These are phyloP conservation scores for Calonectria henricotiae DNA, from an alignment of 2,329 filamentous ascomycete species.

Conservation along the genomic window DNA sequence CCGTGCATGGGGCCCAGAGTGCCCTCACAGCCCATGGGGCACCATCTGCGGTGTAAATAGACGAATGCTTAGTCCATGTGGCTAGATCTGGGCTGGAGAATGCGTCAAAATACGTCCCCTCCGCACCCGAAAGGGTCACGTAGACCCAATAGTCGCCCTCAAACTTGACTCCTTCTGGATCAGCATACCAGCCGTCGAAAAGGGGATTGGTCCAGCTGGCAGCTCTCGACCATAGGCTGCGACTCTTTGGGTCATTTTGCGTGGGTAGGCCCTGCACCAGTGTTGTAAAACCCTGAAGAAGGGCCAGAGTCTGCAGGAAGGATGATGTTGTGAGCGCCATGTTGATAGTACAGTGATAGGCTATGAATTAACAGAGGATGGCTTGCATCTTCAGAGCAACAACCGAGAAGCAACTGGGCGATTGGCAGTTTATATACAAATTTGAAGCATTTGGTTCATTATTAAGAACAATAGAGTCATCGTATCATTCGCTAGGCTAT, in stretches of 20 bases:
- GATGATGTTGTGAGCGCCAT: neutral
- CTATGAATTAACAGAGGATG: neutral
- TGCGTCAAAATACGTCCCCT: slow-evolving; percentile 1
- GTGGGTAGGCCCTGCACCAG: slow-evolving; percentile 7
- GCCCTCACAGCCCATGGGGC: neutral
- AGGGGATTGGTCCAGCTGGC: slow-evolving; percentile 23
- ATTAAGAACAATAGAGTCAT: neutral
- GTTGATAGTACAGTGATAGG: neutral
- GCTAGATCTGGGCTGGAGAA: slow-evolving; percentile 11
- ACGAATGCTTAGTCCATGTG: slow-evolving; percentile 1
- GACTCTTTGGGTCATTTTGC: neutral
- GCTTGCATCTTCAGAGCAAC: neutral
- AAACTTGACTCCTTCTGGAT: slow-evolving; percentile 14
- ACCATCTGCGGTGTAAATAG: neutral
- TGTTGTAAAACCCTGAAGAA: slow-evolving; percentile 1
- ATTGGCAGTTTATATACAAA: slow-evolving; percentile 2
- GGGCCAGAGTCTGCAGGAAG: neutral
- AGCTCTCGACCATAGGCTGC: neutral
- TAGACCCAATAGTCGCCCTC: slow-evolving; percentile 20
- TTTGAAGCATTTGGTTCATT: neutral
- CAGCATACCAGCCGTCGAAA: slow-evolving; percentile 18
- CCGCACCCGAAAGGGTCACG: neutral
- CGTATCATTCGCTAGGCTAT: neutral
- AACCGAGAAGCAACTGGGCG: neutral
- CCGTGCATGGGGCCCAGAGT: slow-evolving; percentile 13